These are phyloP conservation scores for Penicillium lividum DNA, from an alignment of 495 filamentous ascomycete genomes.

Conservation along the genomic window DNA sequence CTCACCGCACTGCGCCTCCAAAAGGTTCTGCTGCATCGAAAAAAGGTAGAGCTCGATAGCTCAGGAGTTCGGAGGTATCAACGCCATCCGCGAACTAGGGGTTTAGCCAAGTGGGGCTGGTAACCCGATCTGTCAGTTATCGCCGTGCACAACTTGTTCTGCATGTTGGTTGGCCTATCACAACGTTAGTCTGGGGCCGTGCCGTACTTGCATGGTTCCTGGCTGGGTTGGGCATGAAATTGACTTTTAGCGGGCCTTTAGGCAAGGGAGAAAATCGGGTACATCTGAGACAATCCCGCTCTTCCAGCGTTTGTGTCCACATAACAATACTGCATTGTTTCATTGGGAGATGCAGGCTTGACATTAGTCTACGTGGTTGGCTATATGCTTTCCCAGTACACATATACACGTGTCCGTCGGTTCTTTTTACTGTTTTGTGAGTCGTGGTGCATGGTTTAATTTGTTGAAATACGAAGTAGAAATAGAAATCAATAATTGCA, in stretches of 20 bases:
- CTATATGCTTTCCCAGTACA: neutral
- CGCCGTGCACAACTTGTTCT: neutral
- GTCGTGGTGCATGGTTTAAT: too few species aligned
- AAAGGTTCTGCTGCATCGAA: neutral
- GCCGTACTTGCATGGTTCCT: constrained; percentile 20
- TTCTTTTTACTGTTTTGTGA: neutral
- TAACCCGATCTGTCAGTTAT: constrained; percentile 21
- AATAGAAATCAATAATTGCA: neutral
- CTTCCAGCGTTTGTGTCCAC: neutral
- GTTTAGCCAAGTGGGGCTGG: constrained; percentile 13
- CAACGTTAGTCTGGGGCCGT: constrained; percentile 2
- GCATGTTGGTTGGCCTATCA: constrained; percentile 18
- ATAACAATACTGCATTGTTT: constrained; percentile 2
- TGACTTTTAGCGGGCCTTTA: constrained; percentile 9
- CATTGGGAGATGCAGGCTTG: neutral
- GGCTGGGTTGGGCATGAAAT: constrained; percentile 12
- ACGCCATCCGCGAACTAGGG: constrained; percentile 20
- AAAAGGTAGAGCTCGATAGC: neutral
- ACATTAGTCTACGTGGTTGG: neutral
- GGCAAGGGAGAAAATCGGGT: neutral
- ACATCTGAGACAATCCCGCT: constrained; percentile 8
- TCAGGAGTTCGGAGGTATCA: constrained; percentile 16
- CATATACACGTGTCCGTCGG: neutral
- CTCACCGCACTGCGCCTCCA: constrained; percentile 11
- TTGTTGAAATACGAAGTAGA: too few species aligned